These are phyloP conservation scores for Pontederia crassipes DNA, from an alignment of 176 grass and related monocot species.

Conservation along the genomic window DNA sequence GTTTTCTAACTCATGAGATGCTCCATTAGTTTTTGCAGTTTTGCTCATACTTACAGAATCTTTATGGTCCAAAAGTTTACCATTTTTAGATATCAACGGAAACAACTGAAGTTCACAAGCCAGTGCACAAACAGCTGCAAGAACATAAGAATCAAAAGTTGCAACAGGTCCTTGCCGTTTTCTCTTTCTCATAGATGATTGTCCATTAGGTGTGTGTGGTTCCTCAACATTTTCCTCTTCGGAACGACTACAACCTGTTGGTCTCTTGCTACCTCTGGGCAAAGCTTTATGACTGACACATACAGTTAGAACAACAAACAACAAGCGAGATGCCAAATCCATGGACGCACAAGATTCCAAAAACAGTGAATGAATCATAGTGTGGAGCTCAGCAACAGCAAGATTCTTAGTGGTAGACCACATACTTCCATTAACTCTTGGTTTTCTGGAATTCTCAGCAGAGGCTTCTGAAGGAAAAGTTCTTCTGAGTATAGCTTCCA, in stretches of 20 bases:
- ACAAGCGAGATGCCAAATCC: constrained; percentile 79
- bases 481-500: constrained; percentile 94
- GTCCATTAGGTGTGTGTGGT: constrained; percentile 50
- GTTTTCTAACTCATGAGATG: constrained; percentile 52
- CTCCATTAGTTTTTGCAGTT: constrained; percentile 54
- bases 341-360: constrained; percentile 93
- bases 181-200: constrained; percentile 26
- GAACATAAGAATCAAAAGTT: constrained; percentile 95
- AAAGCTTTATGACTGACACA: constrained; percentile 92
- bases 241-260: constrained; percentile 60
- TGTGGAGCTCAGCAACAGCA: constrained; percentile 89
- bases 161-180: constrained; percentile 89
- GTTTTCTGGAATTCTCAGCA: constrained; percentile 43
- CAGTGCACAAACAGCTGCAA: constrained; percentile 85
- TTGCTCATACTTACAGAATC: constrained; percentile 37
- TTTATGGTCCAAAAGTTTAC: constrained; percentile 42
- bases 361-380: constrained; percentile 96
- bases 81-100: constrained; percentile 70
- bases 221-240: constrained; percentile 45
- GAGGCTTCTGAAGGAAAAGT: constrained; percentile 68
- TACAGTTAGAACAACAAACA: constrained; percentile 89
- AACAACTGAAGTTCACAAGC: constrained; percentile 94
- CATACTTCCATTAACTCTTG: constrained; percentile 42
- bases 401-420: constrained; percentile 57
- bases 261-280: constrained; percentile 94